These are phyloP conservation scores for Prunus padus DNA, from an alignment of 306 rosid species.

Conservation along the genomic window DNA sequence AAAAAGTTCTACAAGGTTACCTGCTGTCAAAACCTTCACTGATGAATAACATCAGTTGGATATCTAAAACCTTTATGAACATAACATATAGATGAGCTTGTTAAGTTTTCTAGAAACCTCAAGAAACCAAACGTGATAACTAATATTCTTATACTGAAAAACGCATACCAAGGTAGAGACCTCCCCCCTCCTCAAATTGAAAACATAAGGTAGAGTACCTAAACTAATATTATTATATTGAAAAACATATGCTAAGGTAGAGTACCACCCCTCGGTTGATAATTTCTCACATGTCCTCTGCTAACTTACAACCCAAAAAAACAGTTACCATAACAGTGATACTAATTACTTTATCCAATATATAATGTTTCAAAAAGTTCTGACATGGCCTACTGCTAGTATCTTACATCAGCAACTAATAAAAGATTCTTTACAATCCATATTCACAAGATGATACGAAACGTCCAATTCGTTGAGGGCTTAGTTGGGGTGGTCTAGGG, in stretches of 20 bases:
- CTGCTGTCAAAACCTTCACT: background rate
- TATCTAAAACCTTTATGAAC: too few relatives aligned
- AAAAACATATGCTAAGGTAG: background rate
- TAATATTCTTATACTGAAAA: background rate
- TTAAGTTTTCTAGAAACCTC: background rate
- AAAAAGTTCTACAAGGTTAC: background rate
- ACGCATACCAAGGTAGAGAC: too few relatives aligned
- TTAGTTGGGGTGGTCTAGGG: too few relatives aligned
- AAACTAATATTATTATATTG: background rate
- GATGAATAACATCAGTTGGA: background rate
- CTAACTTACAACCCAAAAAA: background rate
- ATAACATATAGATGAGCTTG: too few relatives aligned
- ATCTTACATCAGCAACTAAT: background rate
- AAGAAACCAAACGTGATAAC: background rate
- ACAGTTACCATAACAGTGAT: background rate
- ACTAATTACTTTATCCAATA: background rate
- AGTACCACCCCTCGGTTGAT: background rate
- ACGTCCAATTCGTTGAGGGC: too few relatives aligned
- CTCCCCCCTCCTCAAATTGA: background rate
- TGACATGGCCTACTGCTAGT: background rate
- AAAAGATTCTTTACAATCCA: background rate
- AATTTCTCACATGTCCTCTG: background rate
- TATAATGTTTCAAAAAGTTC: background rate
- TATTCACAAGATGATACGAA: conserved; percentile 1
- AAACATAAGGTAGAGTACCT: too few relatives aligned